These are phyloP conservation scores for Colletotrichum horii DNA, from an alignment of 2,329 filamentous ascomycete species.

Conservation along the genomic window DNA sequence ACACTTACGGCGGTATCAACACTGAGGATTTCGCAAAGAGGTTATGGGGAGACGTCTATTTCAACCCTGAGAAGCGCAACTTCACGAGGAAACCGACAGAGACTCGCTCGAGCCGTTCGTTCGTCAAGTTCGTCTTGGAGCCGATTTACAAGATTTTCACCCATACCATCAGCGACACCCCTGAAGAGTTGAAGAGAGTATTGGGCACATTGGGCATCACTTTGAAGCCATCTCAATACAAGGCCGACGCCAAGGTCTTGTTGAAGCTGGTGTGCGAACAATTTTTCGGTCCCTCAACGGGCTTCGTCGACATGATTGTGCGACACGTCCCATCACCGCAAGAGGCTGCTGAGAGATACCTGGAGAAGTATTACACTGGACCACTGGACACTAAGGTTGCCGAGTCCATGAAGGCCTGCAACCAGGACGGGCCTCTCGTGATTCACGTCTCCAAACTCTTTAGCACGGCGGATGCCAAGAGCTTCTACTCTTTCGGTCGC, in stretches of 20 bases:
- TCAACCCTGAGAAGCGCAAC: constrained; percentile 86
- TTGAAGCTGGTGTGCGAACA: constrained; percentile 90
- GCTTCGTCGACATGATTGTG: constrained; percentile 95
- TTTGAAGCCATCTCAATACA: constrained; percentile 92
- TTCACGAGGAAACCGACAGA: constrained; percentile 90
- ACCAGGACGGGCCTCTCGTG: constrained; percentile 90
- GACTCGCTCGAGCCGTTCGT: constrained; percentile 80
- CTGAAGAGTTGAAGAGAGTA: constrained; percentile 81
- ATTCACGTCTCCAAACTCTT: constrained; percentile 93
- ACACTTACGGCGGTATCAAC: constrained; percentile 84
- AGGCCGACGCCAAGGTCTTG: constrained; percentile 85
- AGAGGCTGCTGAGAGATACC: constrained; percentile 75
- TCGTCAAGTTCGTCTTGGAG: constrained; percentile 93
- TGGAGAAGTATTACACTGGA: constrained; percentile 91
- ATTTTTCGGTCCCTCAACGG: constrained; percentile 89
- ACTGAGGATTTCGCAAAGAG: constrained; percentile 81
- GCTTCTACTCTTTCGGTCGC: constrained; percentile 87
- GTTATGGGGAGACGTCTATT: constrained; percentile 97
- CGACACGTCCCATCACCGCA: constrained; percentile 87
- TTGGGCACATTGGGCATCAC: constrained; percentile 80
- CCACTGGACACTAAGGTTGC: constrained; percentile 83
- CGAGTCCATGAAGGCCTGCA: constrained; percentile 78
- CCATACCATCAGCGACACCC: constrained; percentile 90
- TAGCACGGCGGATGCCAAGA: constrained; percentile 87
- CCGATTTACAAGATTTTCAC: constrained; percentile 98